Evolutionary conservation across 345 rosid genomes (phyloP), one percentile per base, ranked within the genome.

Genomic region (Pistacia atlantica): DNA sequence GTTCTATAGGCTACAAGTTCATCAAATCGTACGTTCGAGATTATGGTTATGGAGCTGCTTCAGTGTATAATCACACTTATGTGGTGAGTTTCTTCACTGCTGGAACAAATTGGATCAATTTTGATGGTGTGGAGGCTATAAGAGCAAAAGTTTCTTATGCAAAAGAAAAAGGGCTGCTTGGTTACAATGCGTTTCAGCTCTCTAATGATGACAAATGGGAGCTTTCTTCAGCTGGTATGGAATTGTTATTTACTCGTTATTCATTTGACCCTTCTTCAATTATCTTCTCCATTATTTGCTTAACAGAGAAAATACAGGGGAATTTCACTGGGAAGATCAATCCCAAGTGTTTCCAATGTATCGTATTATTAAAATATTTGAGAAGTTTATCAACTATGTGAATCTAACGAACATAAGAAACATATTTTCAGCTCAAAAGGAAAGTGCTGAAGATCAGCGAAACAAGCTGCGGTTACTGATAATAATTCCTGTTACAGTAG

Each of bases 191-290:
- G 1, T 59, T 72, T 14, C 66, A 45, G 14, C 65, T 72, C 33
- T 59, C 67, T 14, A 72, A 59, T 72, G 75, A 72, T 45, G 65
- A 72, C 52, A 71, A 81, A 14, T 84, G 85, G 88, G 73, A 17
- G 25, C 90, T 87, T 77, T 79, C 85, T 6, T 63, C 37, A 8
- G 73, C 85, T 49, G 85, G 89, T 84, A 60, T 42, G 46, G 33
- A 31, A 31, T 31, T 31, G 33, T 31, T 31, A 31, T 31, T 31
- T 31, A 31, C 33, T 31, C 2, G 33, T 31, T 31, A 31, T 31
- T 31, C 33, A 2, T 31, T 31, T 31, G 33, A 31, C 2, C 2
- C 2, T 31, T 31, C 33, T 31, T 31, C 33, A 31, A 31, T 42
- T 5, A 8, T 42, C 46, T 42, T 42, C 46, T 42, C 9, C 8